Conservation (phyloP, 106 monocot species). For the Apostasia shenzhenica region DNA sequence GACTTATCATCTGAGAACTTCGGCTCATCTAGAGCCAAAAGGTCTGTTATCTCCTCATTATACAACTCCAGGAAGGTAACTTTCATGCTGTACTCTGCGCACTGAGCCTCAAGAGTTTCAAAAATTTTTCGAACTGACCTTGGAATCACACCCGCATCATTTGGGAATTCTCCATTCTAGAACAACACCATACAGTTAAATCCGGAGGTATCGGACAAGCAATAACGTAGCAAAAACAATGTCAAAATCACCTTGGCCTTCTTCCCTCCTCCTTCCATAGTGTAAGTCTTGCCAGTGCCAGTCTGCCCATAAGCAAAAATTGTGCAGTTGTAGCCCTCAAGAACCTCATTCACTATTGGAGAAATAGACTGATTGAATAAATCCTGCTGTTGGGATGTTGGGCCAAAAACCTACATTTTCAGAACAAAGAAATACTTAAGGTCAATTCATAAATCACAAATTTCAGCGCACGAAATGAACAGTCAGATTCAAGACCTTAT, state of each 20-base stretch:
- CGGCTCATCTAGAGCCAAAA: conserved; percentile 77
- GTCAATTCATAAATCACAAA: conserved; percentile 3
- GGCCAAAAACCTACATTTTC: conserved; percentile 73
- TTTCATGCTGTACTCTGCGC: conserved; percentile 94
- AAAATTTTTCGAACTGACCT: conserved; percentile 83
- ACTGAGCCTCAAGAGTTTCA: conserved; percentile 73
- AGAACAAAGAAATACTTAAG: neutral
- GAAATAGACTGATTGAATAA: conserved; percentile 78
- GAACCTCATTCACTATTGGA: conserved; percentile 91
- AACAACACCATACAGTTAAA: neutral
- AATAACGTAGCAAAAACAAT: neutral
- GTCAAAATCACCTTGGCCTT: conserved; percentile 55
- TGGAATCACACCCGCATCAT: conserved; percentile 93
- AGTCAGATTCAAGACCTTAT: conserved; percentile 52
- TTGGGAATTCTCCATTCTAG: conserved; percentile 89
- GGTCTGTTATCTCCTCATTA: conserved; percentile 95
- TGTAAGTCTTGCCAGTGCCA: conserved; percentile 94
- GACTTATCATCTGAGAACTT: conserved; percentile 58
- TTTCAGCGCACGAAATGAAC: neutral
- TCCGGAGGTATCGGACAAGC: neutral
- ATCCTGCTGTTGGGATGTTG: conserved; percentile 82
- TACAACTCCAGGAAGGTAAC: conserved; percentile 94
- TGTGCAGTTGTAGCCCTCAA: conserved; percentile 96
- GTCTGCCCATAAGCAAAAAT: conserved; percentile 98
- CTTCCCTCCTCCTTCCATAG: conserved; percentile 96